Evolutionary conservation across 2,329 filamentous ascomycete species (phyloP).

Genomic region (Diaporthe sp.): DNA sequence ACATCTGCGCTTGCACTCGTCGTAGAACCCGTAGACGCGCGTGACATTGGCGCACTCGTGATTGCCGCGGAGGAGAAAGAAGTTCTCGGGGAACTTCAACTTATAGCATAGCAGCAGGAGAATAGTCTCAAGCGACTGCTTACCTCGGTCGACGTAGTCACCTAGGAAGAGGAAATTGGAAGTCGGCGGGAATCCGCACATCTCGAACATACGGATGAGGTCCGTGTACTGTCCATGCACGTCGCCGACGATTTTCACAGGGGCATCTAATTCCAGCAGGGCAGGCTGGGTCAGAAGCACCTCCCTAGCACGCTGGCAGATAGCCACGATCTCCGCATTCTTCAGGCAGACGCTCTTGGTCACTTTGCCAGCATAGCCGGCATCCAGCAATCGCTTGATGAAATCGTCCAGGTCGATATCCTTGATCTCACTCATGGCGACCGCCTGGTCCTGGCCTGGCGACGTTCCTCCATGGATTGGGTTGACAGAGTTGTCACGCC

Average conservation of each 20-base stretch:
- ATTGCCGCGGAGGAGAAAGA: constrained; percentile 94
- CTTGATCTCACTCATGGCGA: constrained; percentile 92
- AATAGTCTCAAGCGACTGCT: constrained; percentile 96
- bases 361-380: constrained; percentile 95
- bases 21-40: constrained; percentile 96
- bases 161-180: constrained; percentile 95
- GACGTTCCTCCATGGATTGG: constrained; percentile 69
- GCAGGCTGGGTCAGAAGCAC: constrained; percentile 93
- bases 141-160: constrained; percentile 96
- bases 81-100: constrained; percentile 97
- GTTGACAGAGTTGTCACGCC: constrained; percentile 79
- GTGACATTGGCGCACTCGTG: constrained; percentile 98
- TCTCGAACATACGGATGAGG: constrained; percentile 96
- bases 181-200: constrained; percentile 95
- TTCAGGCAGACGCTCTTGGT: constrained; percentile 98
- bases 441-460: constrained; percentile 65
- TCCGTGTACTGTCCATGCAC: constrained; percentile 98
- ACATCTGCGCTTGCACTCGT: constrained; percentile 95
- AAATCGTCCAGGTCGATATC: constrained; percentile 96
- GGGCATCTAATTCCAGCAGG: constrained; percentile 89
- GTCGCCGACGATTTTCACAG: constrained; percentile 98
- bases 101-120: constrained; percentile 95
- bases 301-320: constrained; percentile 91
- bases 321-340: constrained; percentile 96
- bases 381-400: constrained; percentile 93